Percentiles rank a stretch among this genome's conserved stretches.
Evolutionary conservation across 768 basidiomycete genomes (phyloP).

Genomic region (Pisolithus sp.): DNA sequence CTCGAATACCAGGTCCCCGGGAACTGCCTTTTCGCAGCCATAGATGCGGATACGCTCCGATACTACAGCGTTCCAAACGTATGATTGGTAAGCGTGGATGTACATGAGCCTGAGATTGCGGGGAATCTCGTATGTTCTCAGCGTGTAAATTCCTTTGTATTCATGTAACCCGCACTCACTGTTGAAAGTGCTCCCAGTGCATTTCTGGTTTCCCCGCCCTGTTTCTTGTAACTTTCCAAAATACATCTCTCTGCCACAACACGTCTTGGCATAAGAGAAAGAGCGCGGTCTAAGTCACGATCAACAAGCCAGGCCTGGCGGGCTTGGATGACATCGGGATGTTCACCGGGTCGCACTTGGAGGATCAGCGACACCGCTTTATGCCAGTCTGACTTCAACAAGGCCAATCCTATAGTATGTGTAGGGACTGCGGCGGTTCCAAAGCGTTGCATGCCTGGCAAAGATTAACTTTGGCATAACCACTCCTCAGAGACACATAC

Average conservation of each 20-base stretch:
- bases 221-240: conserved; percentile 82
- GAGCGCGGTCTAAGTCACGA: conserved; percentile 70
- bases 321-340: conserved; percentile 81
- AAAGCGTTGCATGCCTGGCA: conserved; percentile 93
- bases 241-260: conserved; percentile 92
- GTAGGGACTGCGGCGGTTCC: conserved; percentile 96
- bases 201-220: conserved; percentile 70
- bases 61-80: conserved; percentile 96
- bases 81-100: conserved; percentile 97
- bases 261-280: conserved; percentile 81
- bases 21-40: conserved; percentile 67
- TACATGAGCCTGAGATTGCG: conserved; percentile 95
- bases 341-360: conserved; percentile 79
- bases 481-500: conserved; percentile 32
- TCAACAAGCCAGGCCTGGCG: conserved; percentile 88
- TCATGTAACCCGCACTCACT: conserved; percentile 34
- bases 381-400: conserved; percentile 88
- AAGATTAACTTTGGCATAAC: conserved; percentile 4
- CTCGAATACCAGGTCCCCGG: conserved; percentile 89
- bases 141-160: background rate
- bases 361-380: conserved; percentile 80
- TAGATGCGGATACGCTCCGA: conserved; percentile 84
- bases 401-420: conserved; percentile 85
- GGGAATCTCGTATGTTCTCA: conserved; percentile 64
- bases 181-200: conserved; percentile 84